These are phyloP conservation scores for Andrographis paniculata DNA, from an alignment of 305 asterid species.

Conservation along the genomic window DNA sequence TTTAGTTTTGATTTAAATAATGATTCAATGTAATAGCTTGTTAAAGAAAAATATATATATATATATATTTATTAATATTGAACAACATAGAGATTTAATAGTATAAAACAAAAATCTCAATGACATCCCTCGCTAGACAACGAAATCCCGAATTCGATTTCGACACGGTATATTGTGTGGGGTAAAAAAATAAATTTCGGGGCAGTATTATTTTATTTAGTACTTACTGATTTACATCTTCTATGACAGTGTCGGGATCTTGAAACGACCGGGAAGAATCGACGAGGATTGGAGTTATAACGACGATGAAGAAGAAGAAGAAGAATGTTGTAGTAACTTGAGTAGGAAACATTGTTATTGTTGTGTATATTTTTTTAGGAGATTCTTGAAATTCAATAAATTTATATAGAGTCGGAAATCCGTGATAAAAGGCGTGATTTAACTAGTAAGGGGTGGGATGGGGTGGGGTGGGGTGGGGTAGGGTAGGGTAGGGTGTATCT, in stretches of 20 bases:
- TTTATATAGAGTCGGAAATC: constrained; percentile 29
- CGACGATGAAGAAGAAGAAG: constrained; percentile 20
- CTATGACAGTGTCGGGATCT: constrained; percentile 39
- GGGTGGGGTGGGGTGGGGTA: neutral
- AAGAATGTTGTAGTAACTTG: constrained; percentile 11
- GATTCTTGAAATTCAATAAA: neutral
- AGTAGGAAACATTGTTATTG: constrained; percentile 3
- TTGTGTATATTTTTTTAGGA: neutral
- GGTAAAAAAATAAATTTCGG: no score
- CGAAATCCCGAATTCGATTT: no score
- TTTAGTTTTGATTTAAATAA: no score
- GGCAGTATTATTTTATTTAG: no score
- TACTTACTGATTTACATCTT: constrained; percentile 47
- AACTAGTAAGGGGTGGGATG: constrained; percentile 26
- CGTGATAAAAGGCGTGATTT: constrained; percentile 40
- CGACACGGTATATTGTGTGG: no score
- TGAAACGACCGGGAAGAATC: constrained; percentile 22
- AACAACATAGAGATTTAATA: no score
- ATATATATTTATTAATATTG: no score
- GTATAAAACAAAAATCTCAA: no score
- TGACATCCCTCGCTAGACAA: no score
- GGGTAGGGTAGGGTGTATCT: neutral
- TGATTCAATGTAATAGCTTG: no score
- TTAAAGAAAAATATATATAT: no score
- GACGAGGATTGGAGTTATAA: constrained; percentile 33